Conservation (phyloP, 2,329 filamentous ascomycete species). For the Cercospora beticola region DNA sequence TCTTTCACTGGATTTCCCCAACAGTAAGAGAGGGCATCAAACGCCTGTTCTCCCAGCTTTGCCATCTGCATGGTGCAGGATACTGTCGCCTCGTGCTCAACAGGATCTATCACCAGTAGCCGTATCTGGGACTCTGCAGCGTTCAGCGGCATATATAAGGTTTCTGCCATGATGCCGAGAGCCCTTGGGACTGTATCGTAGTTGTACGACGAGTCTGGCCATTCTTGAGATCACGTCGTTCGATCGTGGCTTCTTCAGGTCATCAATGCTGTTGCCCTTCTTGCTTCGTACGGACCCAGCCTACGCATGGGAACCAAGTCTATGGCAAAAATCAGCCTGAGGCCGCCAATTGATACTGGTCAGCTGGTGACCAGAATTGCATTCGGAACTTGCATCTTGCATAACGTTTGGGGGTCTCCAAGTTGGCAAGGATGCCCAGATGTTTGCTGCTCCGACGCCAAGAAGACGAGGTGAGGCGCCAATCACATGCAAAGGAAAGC, state of each 20-base stretch:
- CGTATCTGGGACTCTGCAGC: background rate
- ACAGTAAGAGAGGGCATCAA: conserved; percentile 8
- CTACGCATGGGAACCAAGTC: background rate
- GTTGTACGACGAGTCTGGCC: background rate
- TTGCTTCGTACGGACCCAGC: background rate
- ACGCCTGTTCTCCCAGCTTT: background rate
- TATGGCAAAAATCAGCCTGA: background rate
- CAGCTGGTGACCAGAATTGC: background rate
- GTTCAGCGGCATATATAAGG: background rate
- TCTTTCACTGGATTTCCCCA: background rate
- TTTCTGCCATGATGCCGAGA: background rate
- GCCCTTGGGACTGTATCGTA: background rate
- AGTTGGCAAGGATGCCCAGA: background rate
- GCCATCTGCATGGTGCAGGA: background rate
- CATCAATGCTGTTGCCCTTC: background rate
- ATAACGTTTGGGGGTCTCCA: background rate
- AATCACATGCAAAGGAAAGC: background rate
- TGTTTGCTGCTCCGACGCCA: background rate
- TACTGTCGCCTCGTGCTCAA: background rate
- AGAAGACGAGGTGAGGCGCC: background rate
- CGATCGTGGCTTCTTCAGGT: background rate
- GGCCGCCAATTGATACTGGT: background rate
- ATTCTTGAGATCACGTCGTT: background rate
- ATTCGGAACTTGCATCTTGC: background rate
- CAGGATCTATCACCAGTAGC: background rate